Evolutionary conservation across 2,329 filamentous ascomycete species (phyloP), one percentile per base, ranked within the genome.

Genomic region (Passalora sequoiae): DNA sequence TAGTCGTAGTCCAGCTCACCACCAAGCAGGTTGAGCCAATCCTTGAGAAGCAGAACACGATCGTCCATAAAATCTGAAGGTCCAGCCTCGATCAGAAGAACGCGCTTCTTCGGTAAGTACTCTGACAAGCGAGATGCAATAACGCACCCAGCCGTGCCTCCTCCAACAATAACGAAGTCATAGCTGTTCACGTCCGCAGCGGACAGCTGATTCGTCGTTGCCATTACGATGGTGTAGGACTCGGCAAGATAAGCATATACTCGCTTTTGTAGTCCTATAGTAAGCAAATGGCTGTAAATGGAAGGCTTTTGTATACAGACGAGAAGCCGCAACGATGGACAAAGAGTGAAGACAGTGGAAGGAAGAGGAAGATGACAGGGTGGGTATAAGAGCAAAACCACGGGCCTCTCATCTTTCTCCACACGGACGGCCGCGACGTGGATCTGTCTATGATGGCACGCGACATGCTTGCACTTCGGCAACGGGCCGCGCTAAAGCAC

Each of bases 1-100:
- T 94, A 94, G 68, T 94, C 88, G 67, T 91, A 94, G 70, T 95
- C 89, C 49, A 94, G 77, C 61, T 94, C 81, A 60, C 87, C 86
- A 52, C 89, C 89, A 20, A 95, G 79, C 38, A 95, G 74, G 53
- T 76, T 80, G 52, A 94, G 74, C 89, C 89, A 94, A 68, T 94
- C 82, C 61, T 88, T 88, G 56, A 94, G 76, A 58, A 91, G 81
- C 38, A 94, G 76, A 33, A 94, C 89, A 44, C 86, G 80, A 66
- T 92, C 84, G 66, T 94, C 85, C 73, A 85, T 85, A 68, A 83
- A 92, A 67, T 94, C 89, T 63, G 85, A 91, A 43, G 89, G 89
- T 33, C 89, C 89, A 53, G 83, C 89, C 72, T 95, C 89, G 65
- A 95, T 85, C 59, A 94, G 67, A 45, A 95, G 78, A 44, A 91